phyloP scores from a whole-genome alignment of 2,329 filamentous ascomycete species.

The Alternaria sp. region DNA sequence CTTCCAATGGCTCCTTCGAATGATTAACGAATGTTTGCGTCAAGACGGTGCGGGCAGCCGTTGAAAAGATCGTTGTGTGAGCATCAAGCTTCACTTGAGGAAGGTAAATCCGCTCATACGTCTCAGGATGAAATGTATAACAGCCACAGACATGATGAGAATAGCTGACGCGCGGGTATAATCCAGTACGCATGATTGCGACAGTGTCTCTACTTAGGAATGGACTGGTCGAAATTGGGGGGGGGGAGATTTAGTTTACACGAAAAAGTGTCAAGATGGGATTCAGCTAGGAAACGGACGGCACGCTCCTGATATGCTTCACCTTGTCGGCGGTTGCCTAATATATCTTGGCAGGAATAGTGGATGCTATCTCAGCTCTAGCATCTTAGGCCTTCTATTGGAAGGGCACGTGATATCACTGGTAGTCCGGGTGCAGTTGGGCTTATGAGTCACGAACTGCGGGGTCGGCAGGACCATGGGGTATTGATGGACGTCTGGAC shows the following conservation, averaged over 20 bases:
- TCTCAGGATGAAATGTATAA: conserved; percentile 1
- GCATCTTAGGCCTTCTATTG: not conserved
- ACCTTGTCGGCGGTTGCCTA: not conserved
- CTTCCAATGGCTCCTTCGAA: conserved; percentile 1
- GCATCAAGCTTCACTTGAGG: conserved; percentile 11
- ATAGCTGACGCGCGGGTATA: not conserved
- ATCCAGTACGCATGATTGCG: not conserved
- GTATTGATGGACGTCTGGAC: not conserved
- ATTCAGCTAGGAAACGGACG: not conserved
- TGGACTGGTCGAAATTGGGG: not conserved
- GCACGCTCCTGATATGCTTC: not conserved
- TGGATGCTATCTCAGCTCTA: not conserved
- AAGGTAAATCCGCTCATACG: conserved; percentile 5
- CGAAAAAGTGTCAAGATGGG: not conserved
- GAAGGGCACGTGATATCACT: not conserved
- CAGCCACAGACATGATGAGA: conserved; percentile 8
- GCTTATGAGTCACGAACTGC: conserved; percentile 6
- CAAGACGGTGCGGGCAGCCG: conserved; percentile 10
- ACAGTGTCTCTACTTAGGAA: not conserved
- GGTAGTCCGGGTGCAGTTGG: not conserved
- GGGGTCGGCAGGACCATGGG: not conserved
- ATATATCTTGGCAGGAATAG: not conserved
- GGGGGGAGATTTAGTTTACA: not conserved
- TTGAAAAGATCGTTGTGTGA: conserved; percentile 12
- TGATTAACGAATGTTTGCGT: conserved; percentile 11